Evolutionary conservation across 2,329 filamentous ascomycete genomes (phyloP).

Genomic region (Colletotrichum limetticola): DNA sequence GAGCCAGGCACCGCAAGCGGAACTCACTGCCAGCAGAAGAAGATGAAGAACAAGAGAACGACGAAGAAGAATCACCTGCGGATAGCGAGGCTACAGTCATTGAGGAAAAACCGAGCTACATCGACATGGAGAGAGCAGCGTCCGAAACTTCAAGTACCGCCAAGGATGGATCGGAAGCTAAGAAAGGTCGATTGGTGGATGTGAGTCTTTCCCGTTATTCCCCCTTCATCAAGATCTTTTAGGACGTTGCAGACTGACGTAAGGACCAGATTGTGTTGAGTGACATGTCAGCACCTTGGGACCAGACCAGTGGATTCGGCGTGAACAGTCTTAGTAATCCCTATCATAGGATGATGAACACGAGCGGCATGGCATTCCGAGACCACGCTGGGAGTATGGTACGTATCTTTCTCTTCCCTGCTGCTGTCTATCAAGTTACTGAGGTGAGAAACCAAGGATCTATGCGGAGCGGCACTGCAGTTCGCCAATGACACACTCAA

Average conservation of each 20-base stretch:
- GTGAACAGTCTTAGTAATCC: slow-evolving; percentile 95
- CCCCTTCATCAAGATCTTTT: not conserved
- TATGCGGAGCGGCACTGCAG: slow-evolving; percentile 84
- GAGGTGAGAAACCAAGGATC: slow-evolving; percentile 68
- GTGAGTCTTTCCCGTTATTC: slow-evolving; percentile 50
- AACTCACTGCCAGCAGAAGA: not conserved
- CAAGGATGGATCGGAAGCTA: slow-evolving; percentile 42
- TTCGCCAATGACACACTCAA: slow-evolving; percentile 89
- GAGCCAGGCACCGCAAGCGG: slow-evolving; percentile 60
- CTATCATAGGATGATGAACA: slow-evolving; percentile 99
- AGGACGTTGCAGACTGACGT: slow-evolving; percentile 27
- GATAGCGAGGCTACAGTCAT: slow-evolving; percentile 40
- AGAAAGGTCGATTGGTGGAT: slow-evolving; percentile 71
- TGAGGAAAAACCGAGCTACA: slow-evolving; percentile 65
- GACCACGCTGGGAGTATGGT: slow-evolving; percentile 98
- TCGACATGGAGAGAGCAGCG: slow-evolving; percentile 69
- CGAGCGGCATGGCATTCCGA: slow-evolving; percentile 84
- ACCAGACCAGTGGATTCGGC: slow-evolving; percentile 80
- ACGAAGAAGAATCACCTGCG: slow-evolving; percentile 36
- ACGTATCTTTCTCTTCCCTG: slow-evolving; percentile 45
- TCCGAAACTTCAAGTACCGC: slow-evolving; percentile 42
- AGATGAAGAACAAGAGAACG: slow-evolving; percentile 11
- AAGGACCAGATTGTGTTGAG: slow-evolving; percentile 79
- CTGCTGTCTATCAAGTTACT: not conserved
- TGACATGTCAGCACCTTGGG: slow-evolving; percentile 99